Evolutionary conservation across 2,329 filamentous ascomycete genomes (phyloP).

Genomic region (Dothistroma pini): DNA sequence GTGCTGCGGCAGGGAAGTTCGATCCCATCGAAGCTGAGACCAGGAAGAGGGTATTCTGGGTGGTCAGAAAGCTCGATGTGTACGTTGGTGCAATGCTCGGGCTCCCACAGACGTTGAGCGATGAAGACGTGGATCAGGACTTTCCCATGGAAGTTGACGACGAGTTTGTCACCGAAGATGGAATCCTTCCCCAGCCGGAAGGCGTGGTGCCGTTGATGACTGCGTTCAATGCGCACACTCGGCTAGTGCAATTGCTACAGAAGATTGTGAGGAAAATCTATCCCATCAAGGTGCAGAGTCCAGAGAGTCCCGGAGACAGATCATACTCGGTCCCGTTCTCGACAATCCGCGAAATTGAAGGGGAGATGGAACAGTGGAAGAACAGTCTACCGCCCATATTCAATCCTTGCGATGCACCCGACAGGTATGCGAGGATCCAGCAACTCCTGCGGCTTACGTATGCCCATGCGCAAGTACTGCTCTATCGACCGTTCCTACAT

Average conservation of each 20-base stretch:
- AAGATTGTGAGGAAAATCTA: constrained; percentile 64
- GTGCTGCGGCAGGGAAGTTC: constrained; percentile 46
- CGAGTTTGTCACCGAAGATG: constrained; percentile 48
- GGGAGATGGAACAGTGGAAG: constrained; percentile 61
- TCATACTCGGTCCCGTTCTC: constrained; percentile 62
- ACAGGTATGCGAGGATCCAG: constrained; percentile 61
- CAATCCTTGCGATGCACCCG: constrained; percentile 75
- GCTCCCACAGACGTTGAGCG: constrained; percentile 46
- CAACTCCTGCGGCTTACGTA: constrained; percentile 76
- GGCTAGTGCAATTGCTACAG: constrained; percentile 54
- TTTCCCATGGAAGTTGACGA: constrained; percentile 83
- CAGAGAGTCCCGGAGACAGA: constrained; percentile 43
- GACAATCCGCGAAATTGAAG: constrained; percentile 61
- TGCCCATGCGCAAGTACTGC: constrained; percentile 75
- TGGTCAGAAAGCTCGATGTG: constrained; percentile 50
- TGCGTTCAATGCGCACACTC: constrained; percentile 59
- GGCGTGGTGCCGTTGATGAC: constrained; percentile 55
- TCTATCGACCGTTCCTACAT: constrained; percentile 80
- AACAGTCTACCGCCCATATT: constrained; percentile 68
- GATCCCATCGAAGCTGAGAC: constrained; percentile 48
- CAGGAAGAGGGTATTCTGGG: constrained; percentile 52
- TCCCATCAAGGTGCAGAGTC: constrained; percentile 52
- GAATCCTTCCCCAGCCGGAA: constrained; percentile 52
- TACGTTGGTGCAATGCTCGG: constrained; percentile 52
- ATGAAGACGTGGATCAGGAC: constrained; percentile 69